phyloP scores from a whole-genome alignment of 768 basidiomycete species.

The Suillus discolor region DNA sequence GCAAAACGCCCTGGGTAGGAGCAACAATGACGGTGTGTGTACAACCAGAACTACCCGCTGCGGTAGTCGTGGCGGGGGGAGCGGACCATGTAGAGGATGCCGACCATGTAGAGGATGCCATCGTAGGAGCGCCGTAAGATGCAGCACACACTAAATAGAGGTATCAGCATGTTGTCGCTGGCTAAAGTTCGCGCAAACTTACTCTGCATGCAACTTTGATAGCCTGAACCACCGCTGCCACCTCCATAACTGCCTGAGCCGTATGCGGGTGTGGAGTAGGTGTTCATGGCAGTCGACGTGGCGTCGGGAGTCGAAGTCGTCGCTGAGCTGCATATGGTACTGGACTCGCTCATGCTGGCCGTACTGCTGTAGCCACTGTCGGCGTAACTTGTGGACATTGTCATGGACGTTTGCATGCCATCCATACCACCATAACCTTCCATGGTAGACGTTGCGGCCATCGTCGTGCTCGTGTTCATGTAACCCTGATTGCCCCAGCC shows the following conservation, averaged over 20 bases:
- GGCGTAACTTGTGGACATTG: slow-evolving; percentile 4
- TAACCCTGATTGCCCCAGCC: neutral
- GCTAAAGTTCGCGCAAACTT: slow-evolving; percentile 24
- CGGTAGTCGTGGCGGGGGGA: slow-evolving; percentile 25
- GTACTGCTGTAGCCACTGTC: slow-evolving; percentile 1
- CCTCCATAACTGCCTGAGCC: slow-evolving; percentile 66
- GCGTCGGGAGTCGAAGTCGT: slow-evolving; percentile 4
- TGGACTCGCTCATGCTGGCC: neutral
- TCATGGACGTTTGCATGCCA: neutral
- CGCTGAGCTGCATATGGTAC: neutral
- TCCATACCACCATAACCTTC: neutral
- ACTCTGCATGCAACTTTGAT: slow-evolving; percentile 75
- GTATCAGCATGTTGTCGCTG: slow-evolving; percentile 2
- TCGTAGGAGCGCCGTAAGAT: slow-evolving; percentile 47
- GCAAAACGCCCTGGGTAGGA: slow-evolving; percentile 73
- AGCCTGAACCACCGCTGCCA: slow-evolving; percentile 47
- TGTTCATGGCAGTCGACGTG: slow-evolving; percentile 23
- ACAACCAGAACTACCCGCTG: slow-evolving; percentile 47
- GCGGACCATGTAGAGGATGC: slow-evolving; percentile 22
- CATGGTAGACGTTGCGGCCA: slow-evolving; percentile 5
- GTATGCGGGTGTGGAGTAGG: slow-evolving; percentile 51
- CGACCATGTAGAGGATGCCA: slow-evolving; percentile 22
- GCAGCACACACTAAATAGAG: slow-evolving; percentile 60
- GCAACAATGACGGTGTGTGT: slow-evolving; percentile 80
- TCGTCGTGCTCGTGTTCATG: neutral